Conservation (phyloP, 1,139 yeast genomes). For the Zygosaccharomyces pseudobailii region DNA sequence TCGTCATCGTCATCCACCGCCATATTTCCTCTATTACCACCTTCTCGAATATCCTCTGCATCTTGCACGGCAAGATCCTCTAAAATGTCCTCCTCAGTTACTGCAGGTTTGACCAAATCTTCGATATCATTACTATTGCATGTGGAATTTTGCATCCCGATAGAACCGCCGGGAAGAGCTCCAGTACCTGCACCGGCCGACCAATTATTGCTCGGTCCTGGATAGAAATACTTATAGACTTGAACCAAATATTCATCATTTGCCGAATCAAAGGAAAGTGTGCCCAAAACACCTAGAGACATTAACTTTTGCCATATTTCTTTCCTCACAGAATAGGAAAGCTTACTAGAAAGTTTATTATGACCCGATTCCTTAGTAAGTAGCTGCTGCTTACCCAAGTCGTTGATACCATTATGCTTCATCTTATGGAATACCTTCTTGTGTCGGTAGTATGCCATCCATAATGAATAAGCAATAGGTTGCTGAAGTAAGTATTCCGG, state of each 20-base stretch:
- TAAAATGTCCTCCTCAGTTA: background rate
- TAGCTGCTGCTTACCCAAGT: slow-evolving; percentile 2
- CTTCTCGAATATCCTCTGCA: slow-evolving; percentile 4
- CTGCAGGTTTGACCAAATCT: slow-evolving; percentile 2
- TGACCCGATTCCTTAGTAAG: background rate
- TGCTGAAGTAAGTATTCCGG: slow-evolving; percentile 32
- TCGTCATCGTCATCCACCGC: slow-evolving; percentile 13
- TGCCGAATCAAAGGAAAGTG: slow-evolving; percentile 28
- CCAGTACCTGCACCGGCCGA: background rate
- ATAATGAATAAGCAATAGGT: slow-evolving; percentile 31
- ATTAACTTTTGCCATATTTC: slow-evolving; percentile 33
- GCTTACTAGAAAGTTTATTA: slow-evolving; percentile 7
- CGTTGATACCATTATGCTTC: slow-evolving; percentile 11
- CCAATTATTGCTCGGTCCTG: slow-evolving; percentile 15
- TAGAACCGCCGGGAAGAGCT: slow-evolving; percentile 1
- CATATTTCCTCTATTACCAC: too few relatives aligned
- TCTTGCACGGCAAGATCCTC: slow-evolving; percentile 3
- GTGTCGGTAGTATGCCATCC: slow-evolving; percentile 25
- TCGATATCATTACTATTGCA: slow-evolving; percentile 8
- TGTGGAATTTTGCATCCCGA: background rate
- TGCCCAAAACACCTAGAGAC: slow-evolving; percentile 32
- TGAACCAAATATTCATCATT: slow-evolving; percentile 32
- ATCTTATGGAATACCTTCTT: slow-evolving; percentile 27
- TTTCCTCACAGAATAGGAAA: slow-evolving; percentile 22
- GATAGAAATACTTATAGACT: slow-evolving; percentile 31